Percentiles rank a stretch among this genome's conserved stretches.
phyloP scores from a whole-genome alignment of 1,284 basidiomycete genomes.

The Paramarasmius palmivorus region DNA sequence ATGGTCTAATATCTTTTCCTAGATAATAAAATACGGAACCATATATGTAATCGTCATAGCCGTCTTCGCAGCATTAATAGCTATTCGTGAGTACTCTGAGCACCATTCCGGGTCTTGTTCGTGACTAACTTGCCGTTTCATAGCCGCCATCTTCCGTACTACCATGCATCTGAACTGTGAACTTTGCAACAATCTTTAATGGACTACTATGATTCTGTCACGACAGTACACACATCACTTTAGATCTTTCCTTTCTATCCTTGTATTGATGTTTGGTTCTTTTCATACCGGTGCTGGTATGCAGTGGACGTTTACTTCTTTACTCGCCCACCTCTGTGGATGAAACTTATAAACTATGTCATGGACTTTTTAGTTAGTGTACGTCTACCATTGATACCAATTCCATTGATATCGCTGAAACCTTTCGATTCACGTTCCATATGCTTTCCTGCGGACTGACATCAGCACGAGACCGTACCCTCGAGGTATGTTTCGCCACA shows the following conservation, averaged over 20 bases:
- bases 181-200: slow-evolving; percentile 69
- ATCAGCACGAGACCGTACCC: neutral
- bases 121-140: slow-evolving; percentile 8
- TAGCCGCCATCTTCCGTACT: slow-evolving; percentile 64
- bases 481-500: neutral
- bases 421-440: neutral
- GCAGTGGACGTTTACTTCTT: neutral
- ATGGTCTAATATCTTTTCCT: slow-evolving; percentile 9
- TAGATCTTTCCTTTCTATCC: slow-evolving; percentile 7
- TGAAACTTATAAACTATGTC: slow-evolving; percentile 1
- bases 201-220: slow-evolving; percentile 21
- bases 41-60: slow-evolving; percentile 76
- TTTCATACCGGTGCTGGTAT: slow-evolving; percentile 9
- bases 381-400: slow-evolving; percentile 5
- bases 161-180: slow-evolving; percentile 61
- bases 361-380: slow-evolving; percentile 1
- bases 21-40: slow-evolving; percentile 78
- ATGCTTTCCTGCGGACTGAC: neutral
- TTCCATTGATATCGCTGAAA: slow-evolving; percentile 1
- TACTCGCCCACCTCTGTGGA: neutral
- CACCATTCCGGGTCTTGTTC: neutral
- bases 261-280: slow-evolving; percentile 6
- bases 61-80: slow-evolving; percentile 77
- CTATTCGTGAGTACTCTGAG: slow-evolving; percentile 59
- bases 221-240: slow-evolving; percentile 5